phyloP scores from a whole-genome alignment of 345 rosid genomes.

The Eucalyptus curtisii region DNA sequence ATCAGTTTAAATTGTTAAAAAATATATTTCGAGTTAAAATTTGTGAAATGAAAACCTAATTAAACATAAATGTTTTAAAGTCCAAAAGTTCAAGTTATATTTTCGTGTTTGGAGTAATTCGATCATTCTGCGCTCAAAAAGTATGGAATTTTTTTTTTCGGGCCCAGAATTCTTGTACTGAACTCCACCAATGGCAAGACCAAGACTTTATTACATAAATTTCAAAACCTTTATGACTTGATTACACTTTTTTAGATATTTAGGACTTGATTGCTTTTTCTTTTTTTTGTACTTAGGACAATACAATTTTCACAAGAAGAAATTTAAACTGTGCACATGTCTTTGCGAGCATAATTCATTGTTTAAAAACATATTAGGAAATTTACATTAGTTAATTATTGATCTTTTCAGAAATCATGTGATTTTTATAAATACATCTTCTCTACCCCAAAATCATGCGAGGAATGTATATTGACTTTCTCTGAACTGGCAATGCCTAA shows the following conservation, averaged over 20 bases:
- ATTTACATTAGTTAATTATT: not conserved
- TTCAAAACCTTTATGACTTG: not conserved
- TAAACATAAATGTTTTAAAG: fast-evolving
- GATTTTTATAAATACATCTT: not conserved
- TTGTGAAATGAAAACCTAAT: not conserved
- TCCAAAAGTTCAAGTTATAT: not conserved
- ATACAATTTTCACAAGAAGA: not conserved
- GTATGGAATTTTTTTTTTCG: not conserved
- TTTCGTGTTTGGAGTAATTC: not conserved
- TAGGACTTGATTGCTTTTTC: not conserved
- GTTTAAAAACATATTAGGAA: not conserved
- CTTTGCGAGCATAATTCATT: not conserved
- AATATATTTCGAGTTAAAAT: not conserved
- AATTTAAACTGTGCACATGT: not conserved
- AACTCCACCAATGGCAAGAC: not conserved
- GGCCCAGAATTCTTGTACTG: not conserved
- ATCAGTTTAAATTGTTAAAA: not conserved
- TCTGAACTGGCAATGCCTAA: not conserved
- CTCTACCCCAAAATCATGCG: not conserved
- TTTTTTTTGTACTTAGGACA: not conserved
- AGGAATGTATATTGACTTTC: not conserved
- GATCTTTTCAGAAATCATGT: not conserved
- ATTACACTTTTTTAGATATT: not conserved
- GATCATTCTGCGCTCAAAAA: not conserved
- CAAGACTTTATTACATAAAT: not conserved